Evolutionary conservation across 1,139 yeast genomes (phyloP), one percentile per base, ranked within the genome.

Genomic region (Pneumocystis oryctolagi): DNA sequence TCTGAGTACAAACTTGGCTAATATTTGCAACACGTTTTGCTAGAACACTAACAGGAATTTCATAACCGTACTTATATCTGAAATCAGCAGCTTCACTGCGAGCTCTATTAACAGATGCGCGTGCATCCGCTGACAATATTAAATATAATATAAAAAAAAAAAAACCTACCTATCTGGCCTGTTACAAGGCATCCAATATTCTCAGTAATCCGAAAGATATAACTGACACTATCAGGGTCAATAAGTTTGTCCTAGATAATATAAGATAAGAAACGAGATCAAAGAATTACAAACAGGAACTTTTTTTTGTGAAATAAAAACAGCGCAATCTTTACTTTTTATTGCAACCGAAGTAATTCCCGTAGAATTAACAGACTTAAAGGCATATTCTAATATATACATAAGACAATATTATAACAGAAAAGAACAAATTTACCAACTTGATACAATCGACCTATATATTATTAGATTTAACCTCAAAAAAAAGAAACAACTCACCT

Each of bases 1-100:
- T 82, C 76, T 92, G 98, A 59, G 98, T 92, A 75, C 89, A 92
- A 68, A 92, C 83, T 78, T 92, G 98, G 61, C 95, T 87, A 71
- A 89, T 77, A 73, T 92, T 92, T 65, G 97, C 98, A 86, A 92
- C 85, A 73, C 97, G 82, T 77, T 90, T 92, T 61, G 97, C 89
- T 70, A 92, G 79, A 61, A 87, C 89, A 72, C 89, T 96, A 68
- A 89, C 89, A 1, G 98, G 97, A 89, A 92, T 90, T 72, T 89
- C 97, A 73, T 89, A 92, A 40, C 98, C 98, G 73, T 88, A 88
- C 73, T 87, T 86, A 77, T 92, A 90, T 71, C 89, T 82, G 77
- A 89, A 92, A 73, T 92, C 97, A 18, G 96, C 90, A 34, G 97
- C 95, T 75, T 92, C 98, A 30, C 87, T 78, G 69, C 96, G 82